phyloP scores from a whole-genome alignment of 2,329 filamentous ascomycete genomes.

The Sodiomyces alkalinus region DNA sequence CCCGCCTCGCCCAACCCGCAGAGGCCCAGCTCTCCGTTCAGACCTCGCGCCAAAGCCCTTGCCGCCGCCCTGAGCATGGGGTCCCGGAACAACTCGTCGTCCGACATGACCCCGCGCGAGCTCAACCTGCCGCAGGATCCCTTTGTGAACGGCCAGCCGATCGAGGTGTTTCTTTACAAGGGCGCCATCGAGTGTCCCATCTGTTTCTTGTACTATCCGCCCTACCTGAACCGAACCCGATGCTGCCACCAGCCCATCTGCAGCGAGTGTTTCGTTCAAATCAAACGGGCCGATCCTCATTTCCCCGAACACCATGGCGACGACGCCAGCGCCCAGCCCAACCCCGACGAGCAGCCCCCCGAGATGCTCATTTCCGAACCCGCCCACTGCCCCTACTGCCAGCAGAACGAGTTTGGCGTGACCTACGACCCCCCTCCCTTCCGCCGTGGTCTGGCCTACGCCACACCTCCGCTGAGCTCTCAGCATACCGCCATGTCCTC shows the following conservation, averaged over 20 bases:
- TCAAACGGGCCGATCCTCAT: constrained; percentile 86
- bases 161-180: constrained; percentile 91
- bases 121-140: constrained; percentile 67
- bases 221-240: constrained; percentile 82
- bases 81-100: constrained; percentile 57
- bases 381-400: constrained; percentile 86
- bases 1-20: constrained; percentile 20
- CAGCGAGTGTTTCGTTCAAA: constrained; percentile 97
- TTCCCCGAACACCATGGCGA: constrained; percentile 63
- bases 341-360: constrained; percentile 30
- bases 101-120: constrained; percentile 63
- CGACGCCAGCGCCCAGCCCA: constrained; percentile 12
- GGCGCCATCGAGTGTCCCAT: constrained; percentile 84
- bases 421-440: constrained; percentile 85
- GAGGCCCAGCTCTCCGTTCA: constrained; percentile 47
- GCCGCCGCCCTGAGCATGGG: constrained; percentile 62
- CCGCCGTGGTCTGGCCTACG: constrained; percentile 64
- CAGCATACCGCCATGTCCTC: constrained; percentile 70
- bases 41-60: constrained; percentile 76
- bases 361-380: constrained; percentile 77
- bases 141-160: constrained; percentile 82
- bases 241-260: constrained; percentile 96
- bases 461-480: constrained; percentile 30
- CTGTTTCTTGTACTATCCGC: constrained; percentile 91
- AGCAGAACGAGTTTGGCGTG: constrained; percentile 90